Conservation (phyloP, 306 rosid genomes). For the Lathyrus sativus region DNA sequence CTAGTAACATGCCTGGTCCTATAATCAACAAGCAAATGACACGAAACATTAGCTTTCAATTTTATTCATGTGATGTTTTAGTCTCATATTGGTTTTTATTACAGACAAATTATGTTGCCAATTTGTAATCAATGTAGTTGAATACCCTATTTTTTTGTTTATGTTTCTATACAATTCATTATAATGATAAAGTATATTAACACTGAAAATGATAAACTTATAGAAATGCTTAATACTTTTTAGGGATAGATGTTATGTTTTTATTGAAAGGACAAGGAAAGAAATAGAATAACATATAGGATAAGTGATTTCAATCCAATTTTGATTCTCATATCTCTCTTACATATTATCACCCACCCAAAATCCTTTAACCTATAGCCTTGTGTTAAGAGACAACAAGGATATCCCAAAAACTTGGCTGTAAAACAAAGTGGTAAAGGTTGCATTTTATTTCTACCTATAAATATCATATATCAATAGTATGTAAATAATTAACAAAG, state of each 20-base stretch:
- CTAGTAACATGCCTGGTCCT: constrained; percentile 8
- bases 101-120: neutral
- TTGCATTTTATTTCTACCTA: neutral
- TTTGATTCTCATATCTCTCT: neutral
- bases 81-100: neutral
- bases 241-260: neutral
- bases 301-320: constrained; percentile 4
- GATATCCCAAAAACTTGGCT: constrained; percentile 3
- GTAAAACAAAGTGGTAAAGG: neutral
- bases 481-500: constrained; percentile 2
- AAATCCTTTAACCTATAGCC: constrained; percentile 4
- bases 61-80: neutral
- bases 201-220: too few relatives aligned
- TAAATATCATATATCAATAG: neutral
- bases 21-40: neutral
- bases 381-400: neutral
- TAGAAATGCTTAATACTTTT: too few relatives aligned
- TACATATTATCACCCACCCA: neutral
- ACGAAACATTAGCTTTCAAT: neutral
- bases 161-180: neutral
- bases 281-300: neutral
- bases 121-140: neutral
- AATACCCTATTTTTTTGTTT: neutral
- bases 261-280: neutral
- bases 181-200: too few relatives aligned